A percentile compares a stretch with the other conserved stretches of the same genome.
phyloP scores from a whole-genome alignment of 495 filamentous ascomycete species.

The Penicillium chermesinum region DNA sequence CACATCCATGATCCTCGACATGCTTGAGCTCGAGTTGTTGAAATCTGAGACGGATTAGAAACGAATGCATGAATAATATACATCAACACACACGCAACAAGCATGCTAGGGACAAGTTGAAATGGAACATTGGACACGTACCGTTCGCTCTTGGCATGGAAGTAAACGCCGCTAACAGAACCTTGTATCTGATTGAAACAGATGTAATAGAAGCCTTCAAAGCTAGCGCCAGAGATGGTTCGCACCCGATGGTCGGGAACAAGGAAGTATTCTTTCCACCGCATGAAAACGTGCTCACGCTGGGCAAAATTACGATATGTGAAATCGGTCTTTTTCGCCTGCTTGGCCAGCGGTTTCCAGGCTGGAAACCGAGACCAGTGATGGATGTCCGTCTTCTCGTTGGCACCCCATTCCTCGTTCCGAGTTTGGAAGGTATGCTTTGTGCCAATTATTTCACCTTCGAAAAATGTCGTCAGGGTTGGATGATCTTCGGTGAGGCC shows the following conservation, averaged over 20 bases:
- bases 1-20: constrained; percentile 78
- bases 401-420: constrained; percentile 86
- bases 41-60: constrained; percentile 49
- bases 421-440: constrained; percentile 92
- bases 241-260: constrained; percentile 91
- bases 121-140: constrained; percentile 45
- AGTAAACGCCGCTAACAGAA: constrained; percentile 89
- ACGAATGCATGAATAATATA: no score
- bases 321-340: constrained; percentile 73
- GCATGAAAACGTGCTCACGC: constrained; percentile 94
- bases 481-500: constrained; percentile 96
- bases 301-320: constrained; percentile 63
- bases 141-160: constrained; percentile 96
- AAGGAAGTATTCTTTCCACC: constrained; percentile 98
- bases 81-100: no score
- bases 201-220: constrained; percentile 99
- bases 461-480: constrained; percentile 94
- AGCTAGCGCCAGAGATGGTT: constrained; percentile 88
- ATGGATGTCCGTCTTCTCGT: constrained; percentile 83
- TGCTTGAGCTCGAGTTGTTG: constrained; percentile 91
- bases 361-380: constrained; percentile 91
- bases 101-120: no score
- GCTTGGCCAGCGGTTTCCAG: constrained; percentile 72
- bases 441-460: constrained; percentile 94
- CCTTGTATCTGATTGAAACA: constrained; percentile 92